Base-by-base conservation (phyloP, 2,329 filamentous ascomycete genomes). In the Trichoderma sp. region DNA sequence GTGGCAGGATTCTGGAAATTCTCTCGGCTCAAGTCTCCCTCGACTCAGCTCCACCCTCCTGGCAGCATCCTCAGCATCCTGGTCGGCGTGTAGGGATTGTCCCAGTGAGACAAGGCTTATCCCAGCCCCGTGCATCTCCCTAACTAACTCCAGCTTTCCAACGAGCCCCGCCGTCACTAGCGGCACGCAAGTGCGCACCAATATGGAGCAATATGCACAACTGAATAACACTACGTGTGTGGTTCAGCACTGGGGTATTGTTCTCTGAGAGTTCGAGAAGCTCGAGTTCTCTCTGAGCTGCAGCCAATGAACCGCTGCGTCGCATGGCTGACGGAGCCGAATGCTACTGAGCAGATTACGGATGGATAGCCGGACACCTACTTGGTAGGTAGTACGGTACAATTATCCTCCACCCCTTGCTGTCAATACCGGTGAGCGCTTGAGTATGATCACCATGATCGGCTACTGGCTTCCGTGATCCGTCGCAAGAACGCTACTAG, bases 1-100 rank as follows among this genome's bases (percentile, higher is more conserved):
- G 60, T 66, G 75, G 77, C 74, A 80, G 74, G 74, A 72, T 80
- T 80, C 79, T 74, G 75, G 79, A 80, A 80, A 73, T 68, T 72
- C 75, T 66, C 63, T 66, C 63, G 63, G 63, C 63, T 59, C 32
- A 18, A 18, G 49, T 49, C 21, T 65, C 63, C 26, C 37, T 66
- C 52, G 32, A 51, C 55, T 59, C 61, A n/a, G 65, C 61, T 43
- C 52, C 68, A 59, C 63, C 21, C 26, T 34, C 68, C 39, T 60
- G 49, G 34, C 37, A 21, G 34, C 49, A 37, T 55, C 73, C 70
- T 58, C 37, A 21, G 34, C 49, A 37, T 55, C 73, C 70, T 58
- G 66, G 54, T 51, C 54, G 43, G 21, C 46, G 21, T 11, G 46
- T 39, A 56, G 61, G 61, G 34, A 56, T 56, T 32, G 8, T 56